Evolutionary conservation across 345 rosid species (phyloP), one percentile per base, ranked within the genome.

Genomic region (Eucalyptus curtisii): DNA sequence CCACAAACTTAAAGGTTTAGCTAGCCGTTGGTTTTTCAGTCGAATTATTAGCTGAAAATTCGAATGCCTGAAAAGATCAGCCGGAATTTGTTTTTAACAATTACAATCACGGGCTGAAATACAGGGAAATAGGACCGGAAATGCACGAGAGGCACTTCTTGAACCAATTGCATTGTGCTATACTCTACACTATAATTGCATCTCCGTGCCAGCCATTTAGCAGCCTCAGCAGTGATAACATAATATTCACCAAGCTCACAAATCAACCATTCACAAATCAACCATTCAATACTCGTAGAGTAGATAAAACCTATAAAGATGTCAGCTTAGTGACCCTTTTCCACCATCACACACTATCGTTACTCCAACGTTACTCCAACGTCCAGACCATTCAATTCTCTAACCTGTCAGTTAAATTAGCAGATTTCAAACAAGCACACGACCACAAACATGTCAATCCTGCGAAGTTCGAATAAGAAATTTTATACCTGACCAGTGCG

Each of bases 401-500:
- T 76, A 40, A 40, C 25, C 10, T 40, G 84, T 6, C 47, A 3
- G 30, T 76, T 40, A 76, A 20, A 40, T 40, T 40, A 22, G 84
- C 47, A 76, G 84, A 40, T 19, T 19, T 76, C 82, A 76, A 76
- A 76, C 8, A 76, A 37, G 82, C 45, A 76, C 27, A 30, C 30
- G 42, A 68, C 79, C 49, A 40, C 24, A 13, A 52, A 88, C 86
- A 52, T 42, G 33, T 12, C 57, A 24, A 31, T 49, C 44, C 42
- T 37, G 6, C 59, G 19, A 84, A 79, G 6, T 64, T 50, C 48
- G 19, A 9, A 76, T n/a, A 44, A 86, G 80, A 19, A 17, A 20
- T 37, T 16, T 27, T 33, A 57, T 92, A 97, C 99, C 97, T 97
- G 99, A 87, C 99, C 99, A 68, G 99, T 98, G 19, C 99, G 97